phyloP scores from a whole-genome alignment of 2,329 filamentous ascomycete genomes.

The Clarireedia hainanense region DNA sequence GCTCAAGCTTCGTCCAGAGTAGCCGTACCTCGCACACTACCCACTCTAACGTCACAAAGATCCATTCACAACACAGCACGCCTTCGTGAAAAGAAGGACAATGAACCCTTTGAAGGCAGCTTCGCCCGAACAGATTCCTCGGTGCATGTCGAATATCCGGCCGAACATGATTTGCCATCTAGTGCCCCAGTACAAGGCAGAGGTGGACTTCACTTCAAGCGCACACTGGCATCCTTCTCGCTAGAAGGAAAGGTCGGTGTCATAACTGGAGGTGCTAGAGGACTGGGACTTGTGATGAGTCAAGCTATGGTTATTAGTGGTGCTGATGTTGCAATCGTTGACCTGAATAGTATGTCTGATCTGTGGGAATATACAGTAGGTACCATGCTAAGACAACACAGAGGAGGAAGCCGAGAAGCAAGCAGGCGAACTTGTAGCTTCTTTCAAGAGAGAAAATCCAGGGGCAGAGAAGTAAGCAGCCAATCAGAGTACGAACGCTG shows the following conservation, averaged over 20 bases:
- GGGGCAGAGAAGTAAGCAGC: slow-evolving; percentile 55
- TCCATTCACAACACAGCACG: slow-evolving; percentile 17
- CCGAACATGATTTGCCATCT: slow-evolving; percentile 63
- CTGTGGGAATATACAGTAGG: neutral
- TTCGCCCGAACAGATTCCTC: slow-evolving; percentile 74
- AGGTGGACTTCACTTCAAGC: slow-evolving; percentile 74
- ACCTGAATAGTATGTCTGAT: slow-evolving; percentile 71
- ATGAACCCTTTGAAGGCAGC: slow-evolving; percentile 22
- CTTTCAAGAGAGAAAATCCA: slow-evolving; percentile 74
- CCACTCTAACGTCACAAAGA: slow-evolving; percentile 12
- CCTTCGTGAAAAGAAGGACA: slow-evolving; percentile 21
- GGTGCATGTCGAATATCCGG: slow-evolving; percentile 72
- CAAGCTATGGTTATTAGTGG: slow-evolving; percentile 86
- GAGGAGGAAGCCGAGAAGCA: slow-evolving; percentile 78
- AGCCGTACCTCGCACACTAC: slow-evolving; percentile 13
- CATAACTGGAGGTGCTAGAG: slow-evolving; percentile 84
- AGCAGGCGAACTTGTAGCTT: slow-evolving; percentile 63
- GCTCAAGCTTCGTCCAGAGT: slow-evolving; percentile 15
- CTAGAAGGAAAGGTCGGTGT: slow-evolving; percentile 76
- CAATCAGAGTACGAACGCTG: neutral
- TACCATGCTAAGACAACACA: slow-evolving; percentile 31
- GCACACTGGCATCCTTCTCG: slow-evolving; percentile 78
- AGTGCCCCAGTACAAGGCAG: slow-evolving; percentile 65
- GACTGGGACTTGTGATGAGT: slow-evolving; percentile 85
- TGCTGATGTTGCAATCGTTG: slow-evolving; percentile 83